Evolutionary conservation across 306 rosid genomes (phyloP).

Genomic region (Cicer bijugum): DNA sequence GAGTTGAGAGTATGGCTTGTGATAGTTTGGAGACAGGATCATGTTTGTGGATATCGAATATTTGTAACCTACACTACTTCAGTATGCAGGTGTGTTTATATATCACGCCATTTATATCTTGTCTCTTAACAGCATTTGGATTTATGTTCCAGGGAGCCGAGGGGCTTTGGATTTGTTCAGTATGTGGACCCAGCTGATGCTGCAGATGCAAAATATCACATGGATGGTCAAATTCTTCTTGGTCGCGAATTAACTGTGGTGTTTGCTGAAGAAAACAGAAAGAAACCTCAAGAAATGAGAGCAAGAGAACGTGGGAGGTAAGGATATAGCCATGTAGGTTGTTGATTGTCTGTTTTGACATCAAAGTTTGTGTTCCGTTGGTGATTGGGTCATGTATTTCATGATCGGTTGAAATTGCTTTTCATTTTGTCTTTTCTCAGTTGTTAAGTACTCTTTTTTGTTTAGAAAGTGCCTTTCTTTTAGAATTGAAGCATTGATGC

Average conservation of each 20-base stretch:
- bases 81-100: constrained; percentile 30
- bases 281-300: constrained; percentile 86
- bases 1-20: constrained; percentile 43
- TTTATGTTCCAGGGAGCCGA: constrained; percentile 66
- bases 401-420: background rate
- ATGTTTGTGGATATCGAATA: constrained; percentile 42
- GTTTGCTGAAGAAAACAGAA: constrained; percentile 80
- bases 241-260: constrained; percentile 82
- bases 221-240: constrained; percentile 78
- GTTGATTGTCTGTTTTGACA: background rate
- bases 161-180: constrained; percentile 84
- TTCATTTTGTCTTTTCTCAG: background rate
- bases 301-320: constrained; percentile 64
- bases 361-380: background rate
- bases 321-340: constrained; percentile 29
- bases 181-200: constrained; percentile 77
- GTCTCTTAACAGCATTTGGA: background rate
- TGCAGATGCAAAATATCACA: constrained; percentile 76
- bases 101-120: background rate
- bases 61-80: constrained; percentile 30
- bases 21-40: constrained; percentile 39
- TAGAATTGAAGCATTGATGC: no score
- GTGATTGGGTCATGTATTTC: background rate
- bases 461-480: no score
- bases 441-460: background rate